phyloP scores from a whole-genome alignment of 176 grass and related monocot species.

The Lolium multiflorum region DNA sequence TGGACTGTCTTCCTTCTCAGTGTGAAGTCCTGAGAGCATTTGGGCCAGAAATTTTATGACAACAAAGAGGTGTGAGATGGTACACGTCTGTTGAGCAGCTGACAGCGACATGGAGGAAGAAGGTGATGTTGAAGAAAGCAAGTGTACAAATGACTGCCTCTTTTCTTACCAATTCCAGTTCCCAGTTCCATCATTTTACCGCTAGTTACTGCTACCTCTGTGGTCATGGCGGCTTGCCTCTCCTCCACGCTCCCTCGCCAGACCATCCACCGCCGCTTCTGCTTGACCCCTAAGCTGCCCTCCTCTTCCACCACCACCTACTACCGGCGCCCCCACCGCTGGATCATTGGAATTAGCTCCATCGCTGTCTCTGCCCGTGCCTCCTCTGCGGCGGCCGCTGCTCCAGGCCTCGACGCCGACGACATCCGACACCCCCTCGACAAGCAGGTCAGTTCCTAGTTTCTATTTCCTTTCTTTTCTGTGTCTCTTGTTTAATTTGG shows the following conservation, averaged over 20 bases:
- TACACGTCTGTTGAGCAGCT: constrained; percentile 36
- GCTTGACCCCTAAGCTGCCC: constrained; percentile 10
- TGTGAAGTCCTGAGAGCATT: neutral
- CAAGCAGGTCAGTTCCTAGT: constrained; percentile 59
- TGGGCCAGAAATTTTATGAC: constrained; percentile 5
- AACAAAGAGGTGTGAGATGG: constrained; percentile 26
- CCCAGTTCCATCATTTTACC: neutral
- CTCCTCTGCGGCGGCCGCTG: constrained; percentile 7
- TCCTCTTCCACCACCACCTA: neutral
- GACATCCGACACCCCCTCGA: constrained; percentile 92
- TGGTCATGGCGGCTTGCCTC: constrained; percentile 48
- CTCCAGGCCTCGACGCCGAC: constrained; percentile 78
- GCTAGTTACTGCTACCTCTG: neutral
- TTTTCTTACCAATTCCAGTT: neutral
- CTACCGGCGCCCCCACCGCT: neutral
- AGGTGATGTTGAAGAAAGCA: neutral
- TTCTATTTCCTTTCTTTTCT: neutral
- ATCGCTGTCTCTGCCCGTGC: constrained; percentile 37
- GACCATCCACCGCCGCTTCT: constrained; percentile 2
- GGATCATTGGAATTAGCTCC: neutral
- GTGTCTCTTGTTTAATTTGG: neutral
- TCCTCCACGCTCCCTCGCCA: constrained; percentile 31
- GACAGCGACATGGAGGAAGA: neutral
- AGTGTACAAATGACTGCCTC: neutral
- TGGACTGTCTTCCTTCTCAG: neutral